Evolutionary conservation across 2,329 filamentous ascomycete genomes (phyloP).

Genomic region (Microdochium nivale): DNA sequence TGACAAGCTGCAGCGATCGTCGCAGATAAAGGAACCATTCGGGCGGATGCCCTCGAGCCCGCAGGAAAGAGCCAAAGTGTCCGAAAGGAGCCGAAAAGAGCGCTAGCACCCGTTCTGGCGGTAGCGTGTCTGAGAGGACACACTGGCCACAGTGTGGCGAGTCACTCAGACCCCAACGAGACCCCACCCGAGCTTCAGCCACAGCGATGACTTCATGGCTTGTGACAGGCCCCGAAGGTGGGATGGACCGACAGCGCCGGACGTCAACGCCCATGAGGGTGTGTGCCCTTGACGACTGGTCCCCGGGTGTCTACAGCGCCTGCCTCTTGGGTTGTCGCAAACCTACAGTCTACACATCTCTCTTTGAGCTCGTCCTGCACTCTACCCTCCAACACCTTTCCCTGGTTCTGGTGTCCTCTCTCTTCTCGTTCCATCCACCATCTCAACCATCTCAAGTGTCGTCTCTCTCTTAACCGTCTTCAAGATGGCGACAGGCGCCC

Average conservation of each 20-base stretch:
- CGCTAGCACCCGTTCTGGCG: background rate
- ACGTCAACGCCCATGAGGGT: too few species aligned
- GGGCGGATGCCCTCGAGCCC: conserved; percentile 1
- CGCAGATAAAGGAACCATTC: background rate
- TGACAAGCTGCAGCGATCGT: background rate
- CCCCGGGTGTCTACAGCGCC: too few species aligned
- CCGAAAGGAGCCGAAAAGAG: background rate
- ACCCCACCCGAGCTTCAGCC: background rate
- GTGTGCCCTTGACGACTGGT: too few species aligned
- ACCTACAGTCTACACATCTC: too few species aligned
- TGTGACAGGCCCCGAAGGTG: background rate
- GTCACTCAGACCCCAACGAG: background rate
- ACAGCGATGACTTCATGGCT: background rate
- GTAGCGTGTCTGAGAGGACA: background rate
- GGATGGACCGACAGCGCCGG: background rate
- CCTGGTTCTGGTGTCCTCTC: conserved; percentile 1
- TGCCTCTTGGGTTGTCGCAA: too few species aligned
- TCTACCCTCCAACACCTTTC: too few species aligned
- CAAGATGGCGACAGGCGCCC: conserved; percentile 26
- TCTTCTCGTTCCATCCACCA: background rate
- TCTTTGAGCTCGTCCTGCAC: too few species aligned
- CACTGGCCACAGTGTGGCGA: background rate
- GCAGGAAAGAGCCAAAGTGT: background rate
- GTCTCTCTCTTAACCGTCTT: conserved; percentile 8
- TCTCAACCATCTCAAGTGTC: too few species aligned